Evolutionary conservation across 2,329 filamentous ascomycete species (phyloP), one percentile per base, ranked within the genome.

Genomic region (Penicillium thymicola): DNA sequence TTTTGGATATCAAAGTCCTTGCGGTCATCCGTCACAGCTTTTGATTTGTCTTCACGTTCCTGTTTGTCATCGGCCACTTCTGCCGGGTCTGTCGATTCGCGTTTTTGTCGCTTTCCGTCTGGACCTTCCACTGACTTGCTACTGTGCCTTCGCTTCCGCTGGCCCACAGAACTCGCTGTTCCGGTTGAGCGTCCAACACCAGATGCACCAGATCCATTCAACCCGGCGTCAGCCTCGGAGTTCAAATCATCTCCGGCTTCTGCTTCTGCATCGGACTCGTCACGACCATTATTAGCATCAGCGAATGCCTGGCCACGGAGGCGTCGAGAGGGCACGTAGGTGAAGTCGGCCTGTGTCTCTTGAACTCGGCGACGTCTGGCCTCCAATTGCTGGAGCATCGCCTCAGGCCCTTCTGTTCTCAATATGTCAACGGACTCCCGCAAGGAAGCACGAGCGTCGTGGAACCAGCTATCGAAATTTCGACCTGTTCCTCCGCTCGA

Each of bases 391-490:
- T 65, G 52, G 14, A 78, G 62, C 27, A 81, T 72, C 0, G 63
- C 60, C 11, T 63, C 28, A 4, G 70, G 59, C 0, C 74, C 74
- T 8, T 69, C 21, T 0, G 53, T 45, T n/a, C 67, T 55, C 16
- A 80, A 65, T 1, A 72, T 60, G 0, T 67, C 41, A 13, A 82
- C 67, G 59, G 80, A 76, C 6, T 70, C 64, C 1, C 71, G 73
- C 14, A 86, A 64, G 2, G 74, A 72, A 2, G 61, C 48, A 11
- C 73, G 62, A 0, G 80, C 78, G 40, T 77, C 73, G 2, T 72
- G 60, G 34, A 85, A 74, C 85, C 85, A 88, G 7, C 79, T 71
- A 21, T 79, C 72, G 54, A 82, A 83, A 2, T 78, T 77, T 23
- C 83, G 75, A 18, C 77, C 78, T 57, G 76, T 69, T 41, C 70